phyloP scores from a whole-genome alignment of 108 stramenopile genomes.

The Nannochloropsis salina region DNA sequence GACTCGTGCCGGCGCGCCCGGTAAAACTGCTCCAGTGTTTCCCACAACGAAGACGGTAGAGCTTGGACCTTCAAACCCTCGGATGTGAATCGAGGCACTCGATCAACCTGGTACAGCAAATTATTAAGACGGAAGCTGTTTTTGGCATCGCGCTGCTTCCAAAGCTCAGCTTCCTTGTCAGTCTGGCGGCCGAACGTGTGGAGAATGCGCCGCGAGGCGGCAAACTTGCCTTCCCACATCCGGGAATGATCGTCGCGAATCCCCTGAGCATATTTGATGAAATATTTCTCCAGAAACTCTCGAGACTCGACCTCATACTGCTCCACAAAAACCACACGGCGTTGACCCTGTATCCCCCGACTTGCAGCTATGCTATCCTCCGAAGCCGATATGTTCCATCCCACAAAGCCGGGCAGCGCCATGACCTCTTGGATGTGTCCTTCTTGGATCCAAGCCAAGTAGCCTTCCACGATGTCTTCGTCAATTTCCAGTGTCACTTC shows the following conservation, averaged over 20 bases:
- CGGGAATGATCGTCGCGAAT: neutral
- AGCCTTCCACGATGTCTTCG: neutral
- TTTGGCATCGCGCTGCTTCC: neutral
- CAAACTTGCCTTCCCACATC: slow-evolving; percentile 19
- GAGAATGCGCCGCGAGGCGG: slow-evolving; percentile 11
- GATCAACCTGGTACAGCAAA: neutral
- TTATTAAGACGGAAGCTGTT: neutral
- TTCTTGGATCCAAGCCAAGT: neutral
- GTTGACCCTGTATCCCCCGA: neutral
- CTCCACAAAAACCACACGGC: neutral
- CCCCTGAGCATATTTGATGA: neutral
- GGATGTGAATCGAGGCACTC: neutral
- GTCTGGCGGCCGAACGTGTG: neutral
- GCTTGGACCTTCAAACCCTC: neutral
- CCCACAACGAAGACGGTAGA: neutral
- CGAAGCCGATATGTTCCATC: neutral
- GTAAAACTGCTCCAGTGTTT: neutral
- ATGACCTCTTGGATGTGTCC: neutral
- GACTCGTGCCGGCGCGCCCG: slow-evolving; percentile 15
- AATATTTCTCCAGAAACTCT: neutral
- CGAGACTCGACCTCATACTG: neutral
- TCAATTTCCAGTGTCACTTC: neutral
- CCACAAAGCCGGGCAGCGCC: slow-evolving; percentile 1
- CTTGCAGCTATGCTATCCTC: neutral
- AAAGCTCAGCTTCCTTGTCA: neutral